A percentile compares a stretch with the other conserved stretches of the same genome.
Conservation (phyloP, 148 eudicot species). For the Rhododendron henanense region DNA sequence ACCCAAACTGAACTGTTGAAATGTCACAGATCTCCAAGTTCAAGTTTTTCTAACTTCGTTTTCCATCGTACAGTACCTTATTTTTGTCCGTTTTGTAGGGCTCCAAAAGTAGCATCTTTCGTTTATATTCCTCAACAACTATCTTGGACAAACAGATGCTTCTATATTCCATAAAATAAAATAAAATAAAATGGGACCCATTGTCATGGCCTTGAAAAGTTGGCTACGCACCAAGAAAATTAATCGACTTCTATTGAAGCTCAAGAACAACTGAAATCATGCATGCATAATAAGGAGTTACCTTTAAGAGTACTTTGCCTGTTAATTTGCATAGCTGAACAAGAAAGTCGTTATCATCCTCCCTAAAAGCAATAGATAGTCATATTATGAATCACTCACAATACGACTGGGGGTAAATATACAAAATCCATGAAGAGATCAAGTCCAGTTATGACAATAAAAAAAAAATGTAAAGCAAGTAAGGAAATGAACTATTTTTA, state of each 20-base stretch:
- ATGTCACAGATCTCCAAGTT: background rate
- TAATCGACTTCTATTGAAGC: background rate
- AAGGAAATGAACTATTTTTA: too few species aligned
- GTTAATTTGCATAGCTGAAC: slow-evolving; percentile 36
- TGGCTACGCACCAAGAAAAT: background rate
- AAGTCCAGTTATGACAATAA: too few species aligned
- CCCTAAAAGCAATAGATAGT: slow-evolving; percentile 37
- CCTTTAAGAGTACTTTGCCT: slow-evolving; percentile 72
- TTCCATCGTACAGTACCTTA: background rate
- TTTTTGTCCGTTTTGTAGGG: background rate
- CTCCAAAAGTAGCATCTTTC: background rate
- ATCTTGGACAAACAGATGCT: background rate
- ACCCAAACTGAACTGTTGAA: background rate
- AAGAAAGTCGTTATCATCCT: slow-evolving; percentile 45
- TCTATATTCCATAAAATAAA: background rate
- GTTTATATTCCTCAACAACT: background rate
- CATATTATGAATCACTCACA: background rate
- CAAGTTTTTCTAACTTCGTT: background rate
- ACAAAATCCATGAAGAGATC: background rate
- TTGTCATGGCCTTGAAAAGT: background rate
- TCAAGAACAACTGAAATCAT: background rate
- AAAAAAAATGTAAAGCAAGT: too few species aligned
- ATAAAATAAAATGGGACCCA: background rate
- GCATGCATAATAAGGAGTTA: slow-evolving; percentile 14
- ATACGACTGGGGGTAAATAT: too few species aligned